phyloP scores from a whole-genome alignment of 352 stramenopile species.

The Pythium pyrilobum region DNA sequence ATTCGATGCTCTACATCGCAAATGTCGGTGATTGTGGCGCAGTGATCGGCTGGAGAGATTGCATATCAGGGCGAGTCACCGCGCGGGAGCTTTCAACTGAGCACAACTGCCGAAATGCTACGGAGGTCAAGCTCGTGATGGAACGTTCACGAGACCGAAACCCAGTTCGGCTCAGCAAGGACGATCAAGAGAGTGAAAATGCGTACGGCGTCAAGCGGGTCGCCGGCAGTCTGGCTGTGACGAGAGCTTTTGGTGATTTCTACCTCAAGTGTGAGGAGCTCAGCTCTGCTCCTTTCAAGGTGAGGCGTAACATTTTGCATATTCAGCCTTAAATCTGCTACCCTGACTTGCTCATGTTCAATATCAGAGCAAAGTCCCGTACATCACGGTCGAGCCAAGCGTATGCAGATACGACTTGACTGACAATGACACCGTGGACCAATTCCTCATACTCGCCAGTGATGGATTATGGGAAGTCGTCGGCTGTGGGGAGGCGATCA shows the following conservation, averaged over 20 bases:
- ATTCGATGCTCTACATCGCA: slow-evolving; percentile 73
- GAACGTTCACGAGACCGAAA: slow-evolving; percentile 68
- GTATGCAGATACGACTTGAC: slow-evolving; percentile 45
- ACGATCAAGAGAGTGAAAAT: slow-evolving; percentile 75
- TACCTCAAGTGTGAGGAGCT: slow-evolving; percentile 92
- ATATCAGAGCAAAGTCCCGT: slow-evolving; percentile 66
- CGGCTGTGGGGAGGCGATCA: slow-evolving; percentile 48
- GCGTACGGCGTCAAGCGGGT: slow-evolving; percentile 86
- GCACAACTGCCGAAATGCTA: slow-evolving; percentile 53
- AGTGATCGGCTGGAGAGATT: slow-evolving; percentile 67
- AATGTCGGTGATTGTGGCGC: slow-evolving; percentile 91
- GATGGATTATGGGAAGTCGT: slow-evolving; percentile 84
- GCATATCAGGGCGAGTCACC: slow-evolving; percentile 24
- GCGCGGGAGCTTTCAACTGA: slow-evolving; percentile 41
- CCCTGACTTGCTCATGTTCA: neutral
- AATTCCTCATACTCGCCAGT: slow-evolving; percentile 74
- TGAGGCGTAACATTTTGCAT: slow-evolving; percentile 32
- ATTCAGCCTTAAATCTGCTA: neutral
- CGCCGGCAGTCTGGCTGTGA: slow-evolving; percentile 89
- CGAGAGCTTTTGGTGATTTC: slow-evolving; percentile 89
- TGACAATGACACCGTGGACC: slow-evolving; percentile 47
- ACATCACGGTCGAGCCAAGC: slow-evolving; percentile 69
- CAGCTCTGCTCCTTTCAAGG: slow-evolving; percentile 90
- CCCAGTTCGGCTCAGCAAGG: slow-evolving; percentile 88
- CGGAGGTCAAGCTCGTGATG: slow-evolving; percentile 47